These are phyloP conservation scores for Ascochyta lentis DNA, from an alignment of 2,329 filamentous ascomycete species.

Conservation along the genomic window DNA sequence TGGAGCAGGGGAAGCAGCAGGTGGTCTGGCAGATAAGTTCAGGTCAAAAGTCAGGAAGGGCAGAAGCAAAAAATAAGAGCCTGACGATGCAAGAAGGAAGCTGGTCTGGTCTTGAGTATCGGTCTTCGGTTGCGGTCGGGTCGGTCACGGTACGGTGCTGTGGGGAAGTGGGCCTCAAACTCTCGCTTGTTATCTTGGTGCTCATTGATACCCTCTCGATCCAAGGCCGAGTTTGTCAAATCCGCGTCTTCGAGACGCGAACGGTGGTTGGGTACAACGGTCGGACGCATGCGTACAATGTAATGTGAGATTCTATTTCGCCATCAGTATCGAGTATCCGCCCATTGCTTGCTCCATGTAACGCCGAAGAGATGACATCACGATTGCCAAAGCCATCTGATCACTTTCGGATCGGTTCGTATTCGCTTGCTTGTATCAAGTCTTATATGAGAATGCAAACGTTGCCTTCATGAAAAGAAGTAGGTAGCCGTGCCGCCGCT, in stretches of 20 bases:
- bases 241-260: neutral
- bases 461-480: constrained; percentile 49
- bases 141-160: neutral
- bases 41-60: constrained; percentile 39
- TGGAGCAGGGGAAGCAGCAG: constrained; percentile 39
- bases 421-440: constrained; percentile 52
- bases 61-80: constrained; percentile 31
- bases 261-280: constrained; percentile 21
- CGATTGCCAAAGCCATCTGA: constrained; percentile 38
- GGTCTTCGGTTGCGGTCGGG: neutral
- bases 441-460: constrained; percentile 50
- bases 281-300: constrained; percentile 26
- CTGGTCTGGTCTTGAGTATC: neutral
- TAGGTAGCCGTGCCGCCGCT: constrained; percentile 44
- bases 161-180: constrained; percentile 10
- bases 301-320: constrained; percentile 37
- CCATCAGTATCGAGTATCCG: constrained; percentile 38
- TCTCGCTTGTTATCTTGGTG: constrained; percentile 10
- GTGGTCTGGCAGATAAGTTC: constrained; percentile 38
- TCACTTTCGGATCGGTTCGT: constrained; percentile 51
- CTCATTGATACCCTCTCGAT: constrained; percentile 12
- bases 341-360: constrained; percentile 32
- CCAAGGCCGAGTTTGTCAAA: constrained; percentile 6
- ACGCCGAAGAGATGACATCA: constrained; percentile 44
- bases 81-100: neutral